Percentiles rank a stretch among this genome's conserved stretches.
phyloP scores from a whole-genome alignment of 768 basidiomycete genomes.

The Boletus sp. region DNA sequence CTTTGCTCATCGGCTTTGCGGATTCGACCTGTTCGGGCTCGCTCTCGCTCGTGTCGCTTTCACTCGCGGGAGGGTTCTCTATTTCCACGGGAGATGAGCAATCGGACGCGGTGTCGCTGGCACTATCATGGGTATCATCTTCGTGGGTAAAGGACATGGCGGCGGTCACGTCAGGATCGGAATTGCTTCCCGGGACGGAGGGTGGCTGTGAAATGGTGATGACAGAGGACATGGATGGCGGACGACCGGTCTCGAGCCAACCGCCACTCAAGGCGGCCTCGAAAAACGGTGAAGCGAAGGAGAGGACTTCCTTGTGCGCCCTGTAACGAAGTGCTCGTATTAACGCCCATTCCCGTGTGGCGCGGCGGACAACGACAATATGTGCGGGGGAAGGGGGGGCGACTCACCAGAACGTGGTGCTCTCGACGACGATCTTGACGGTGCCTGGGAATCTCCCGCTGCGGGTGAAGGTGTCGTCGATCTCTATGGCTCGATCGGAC shows the following conservation, averaged over 20 bases:
- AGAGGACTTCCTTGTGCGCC: conserved; percentile 89
- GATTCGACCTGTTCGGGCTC: conserved; percentile 32
- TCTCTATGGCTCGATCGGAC: conserved; percentile 69
- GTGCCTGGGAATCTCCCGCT: conserved; percentile 72
- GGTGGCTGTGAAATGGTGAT: conserved; percentile 83
- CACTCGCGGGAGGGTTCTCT: conserved; percentile 36
- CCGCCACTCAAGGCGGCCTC: conserved; percentile 87
- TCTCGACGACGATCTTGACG: conserved; percentile 88
- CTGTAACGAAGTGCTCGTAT: conserved; percentile 36
- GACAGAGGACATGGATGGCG: conserved; percentile 75
- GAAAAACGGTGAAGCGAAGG: conserved; percentile 95
- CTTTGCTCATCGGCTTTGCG: conserved; percentile 12
- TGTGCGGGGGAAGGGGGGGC: neutral
- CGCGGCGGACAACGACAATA: neutral
- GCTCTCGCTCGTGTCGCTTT: conserved; percentile 36
- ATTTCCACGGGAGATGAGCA: conserved; percentile 41
- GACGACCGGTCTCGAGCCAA: conserved; percentile 88
- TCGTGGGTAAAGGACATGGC: conserved; percentile 63
- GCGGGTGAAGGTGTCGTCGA: conserved; percentile 76
- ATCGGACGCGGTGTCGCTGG: conserved; percentile 36
- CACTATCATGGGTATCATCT: conserved; percentile 41
- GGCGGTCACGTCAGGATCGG: conserved; percentile 40
- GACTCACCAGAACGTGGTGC: conserved; percentile 86
- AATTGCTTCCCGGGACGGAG: conserved; percentile 50
- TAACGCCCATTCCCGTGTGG: conserved; percentile 5